Percentiles rank a stretch among this genome's conserved stretches.
phyloP scores from a whole-genome alignment of 1,284 basidiomycete species.

The Neolentinus lepideus region DNA sequence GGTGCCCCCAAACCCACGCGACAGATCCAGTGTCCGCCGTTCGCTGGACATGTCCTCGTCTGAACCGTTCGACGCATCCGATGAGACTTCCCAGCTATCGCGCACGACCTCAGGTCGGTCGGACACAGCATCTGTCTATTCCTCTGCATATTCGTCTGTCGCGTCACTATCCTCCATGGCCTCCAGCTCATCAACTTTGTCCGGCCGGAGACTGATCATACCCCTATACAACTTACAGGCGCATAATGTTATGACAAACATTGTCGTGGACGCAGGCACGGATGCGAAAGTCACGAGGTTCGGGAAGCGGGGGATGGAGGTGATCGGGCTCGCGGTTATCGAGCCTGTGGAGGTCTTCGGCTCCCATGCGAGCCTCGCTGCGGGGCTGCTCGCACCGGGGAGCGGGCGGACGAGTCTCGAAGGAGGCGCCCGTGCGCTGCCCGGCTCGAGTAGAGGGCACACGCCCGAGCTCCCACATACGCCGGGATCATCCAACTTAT shows the following conservation, averaged over 20 bases:
- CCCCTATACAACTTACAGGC: slow-evolving; percentile 92
- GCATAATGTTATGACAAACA: slow-evolving; percentile 90
- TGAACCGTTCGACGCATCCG: slow-evolving; percentile 27
- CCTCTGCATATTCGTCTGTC: slow-evolving; percentile 28
- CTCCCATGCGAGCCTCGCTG: slow-evolving; percentile 9
- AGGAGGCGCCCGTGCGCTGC: neutral
- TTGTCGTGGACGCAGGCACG: slow-evolving; percentile 88
- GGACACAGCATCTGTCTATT: slow-evolving; percentile 37
- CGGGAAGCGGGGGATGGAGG: slow-evolving; percentile 76
- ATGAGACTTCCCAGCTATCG: slow-evolving; percentile 20
- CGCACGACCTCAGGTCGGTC: slow-evolving; percentile 38
- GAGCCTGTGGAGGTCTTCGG: slow-evolving; percentile 81
- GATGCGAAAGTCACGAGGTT: slow-evolving; percentile 94
- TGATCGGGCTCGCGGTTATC: slow-evolving; percentile 69
- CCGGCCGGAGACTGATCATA: slow-evolving; percentile 70
- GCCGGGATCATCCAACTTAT: slow-evolving; percentile 33
- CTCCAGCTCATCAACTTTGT: slow-evolving; percentile 39
- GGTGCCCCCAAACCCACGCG: slow-evolving; percentile 59
- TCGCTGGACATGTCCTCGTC: slow-evolving; percentile 29
- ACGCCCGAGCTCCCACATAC: slow-evolving; percentile 13
- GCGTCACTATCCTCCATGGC: slow-evolving; percentile 43
- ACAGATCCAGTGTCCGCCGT: slow-evolving; percentile 27
- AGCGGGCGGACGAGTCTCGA: slow-evolving; percentile 14
- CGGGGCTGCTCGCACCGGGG: slow-evolving; percentile 10
- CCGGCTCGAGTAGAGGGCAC: neutral